Percentiles rank a stretch among this genome's conserved stretches.
phyloP scores from a whole-genome alignment of 768 basidiomycete genomes.

The Clathrus columnatus region DNA sequence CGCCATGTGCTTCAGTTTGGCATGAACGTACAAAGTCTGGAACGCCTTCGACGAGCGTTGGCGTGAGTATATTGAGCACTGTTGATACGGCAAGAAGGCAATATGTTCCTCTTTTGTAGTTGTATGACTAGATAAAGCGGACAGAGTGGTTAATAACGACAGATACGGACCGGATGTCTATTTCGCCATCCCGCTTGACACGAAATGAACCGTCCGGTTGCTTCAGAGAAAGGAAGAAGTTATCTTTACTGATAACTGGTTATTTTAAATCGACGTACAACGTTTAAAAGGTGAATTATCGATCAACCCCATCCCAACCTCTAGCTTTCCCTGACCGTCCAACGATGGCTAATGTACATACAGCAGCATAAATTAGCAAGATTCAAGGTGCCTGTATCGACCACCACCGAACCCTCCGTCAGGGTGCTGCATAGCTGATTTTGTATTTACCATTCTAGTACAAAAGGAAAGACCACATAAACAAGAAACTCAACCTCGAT shows the following conservation, averaged over 20 bases:
- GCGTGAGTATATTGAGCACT: conserved; percentile 79
- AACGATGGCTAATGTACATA: conserved; percentile 76
- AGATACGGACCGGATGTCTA: conserved; percentile 74
- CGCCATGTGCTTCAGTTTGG: conserved; percentile 98
- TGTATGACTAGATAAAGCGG: not conserved
- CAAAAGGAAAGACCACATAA: not conserved
- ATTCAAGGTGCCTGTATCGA: conserved; percentile 79
- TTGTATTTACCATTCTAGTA: conserved; percentile 74
- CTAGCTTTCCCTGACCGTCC: conserved; percentile 64
- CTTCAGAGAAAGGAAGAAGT: conserved; percentile 88
- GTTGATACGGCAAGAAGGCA: conserved; percentile 80
- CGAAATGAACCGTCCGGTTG: conserved; percentile 89
- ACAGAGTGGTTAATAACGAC: not conserved
- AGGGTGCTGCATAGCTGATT: conserved; percentile 75
- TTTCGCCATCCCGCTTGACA: conserved; percentile 80
- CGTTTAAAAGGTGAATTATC: conserved; percentile 35
- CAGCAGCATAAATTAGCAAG: conserved; percentile 81
- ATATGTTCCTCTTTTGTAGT: conserved; percentile 81
- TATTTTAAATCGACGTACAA: not conserved
- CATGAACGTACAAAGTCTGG: conserved; percentile 78
- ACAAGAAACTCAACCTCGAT: not conserved
- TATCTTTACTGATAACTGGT: conserved; percentile 45
- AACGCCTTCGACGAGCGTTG: conserved; percentile 71
- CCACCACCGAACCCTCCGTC: conserved; percentile 91
- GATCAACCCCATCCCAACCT: conserved; percentile 82